Conservation (phyloP, 768 basidiomycete genomes). For the Boletales sp. region DNA sequence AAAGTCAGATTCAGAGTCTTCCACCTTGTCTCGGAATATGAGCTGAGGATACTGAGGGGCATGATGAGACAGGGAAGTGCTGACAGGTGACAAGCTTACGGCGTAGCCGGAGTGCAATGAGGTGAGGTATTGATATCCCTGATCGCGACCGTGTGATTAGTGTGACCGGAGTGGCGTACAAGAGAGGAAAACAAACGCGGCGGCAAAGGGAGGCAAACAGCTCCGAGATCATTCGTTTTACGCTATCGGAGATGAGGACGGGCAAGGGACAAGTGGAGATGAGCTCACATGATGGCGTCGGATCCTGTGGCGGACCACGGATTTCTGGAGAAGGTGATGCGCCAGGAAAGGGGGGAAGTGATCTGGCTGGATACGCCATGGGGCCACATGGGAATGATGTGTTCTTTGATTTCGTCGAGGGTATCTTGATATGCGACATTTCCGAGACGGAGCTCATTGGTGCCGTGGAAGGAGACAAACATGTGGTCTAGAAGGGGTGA, state of each 20-base stretch:
- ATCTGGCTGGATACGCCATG: conserved; percentile 49
- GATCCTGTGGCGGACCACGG: conserved; percentile 65
- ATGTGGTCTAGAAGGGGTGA: conserved; percentile 53
- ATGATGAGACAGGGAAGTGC: conserved; percentile 7
- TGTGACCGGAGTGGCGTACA: conserved; percentile 4
- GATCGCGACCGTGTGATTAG: conserved; percentile 7
- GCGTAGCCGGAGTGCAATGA: conserved; percentile 53
- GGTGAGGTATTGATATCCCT: conserved; percentile 74
- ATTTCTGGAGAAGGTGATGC: conserved; percentile 58
- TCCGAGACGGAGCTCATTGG: conserved; percentile 54
- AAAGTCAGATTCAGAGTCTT: conserved; percentile 50
- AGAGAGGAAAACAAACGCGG: conserved; percentile 40
- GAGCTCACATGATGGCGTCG: conserved; percentile 49
- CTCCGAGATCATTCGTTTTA: conserved; percentile 56
- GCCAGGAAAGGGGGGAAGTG: conserved; percentile 46
- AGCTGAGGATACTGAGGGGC: conserved; percentile 52
- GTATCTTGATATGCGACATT: conserved; percentile 49
- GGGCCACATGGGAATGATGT: conserved; percentile 63
- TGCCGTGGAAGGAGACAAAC: conserved; percentile 65
- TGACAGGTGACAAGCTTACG: conserved; percentile 33
- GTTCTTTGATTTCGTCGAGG: conserved; percentile 54
- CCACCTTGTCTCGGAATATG: conserved; percentile 55
- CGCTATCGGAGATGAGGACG: conserved; percentile 37
- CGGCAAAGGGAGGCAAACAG: conserved; percentile 59
- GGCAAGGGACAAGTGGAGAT: conserved; percentile 1